Evolutionary conservation across 1,284 basidiomycete genomes (phyloP), one percentile per base, ranked within the genome.

Genomic region (Neolentinus lepideus): DNA sequence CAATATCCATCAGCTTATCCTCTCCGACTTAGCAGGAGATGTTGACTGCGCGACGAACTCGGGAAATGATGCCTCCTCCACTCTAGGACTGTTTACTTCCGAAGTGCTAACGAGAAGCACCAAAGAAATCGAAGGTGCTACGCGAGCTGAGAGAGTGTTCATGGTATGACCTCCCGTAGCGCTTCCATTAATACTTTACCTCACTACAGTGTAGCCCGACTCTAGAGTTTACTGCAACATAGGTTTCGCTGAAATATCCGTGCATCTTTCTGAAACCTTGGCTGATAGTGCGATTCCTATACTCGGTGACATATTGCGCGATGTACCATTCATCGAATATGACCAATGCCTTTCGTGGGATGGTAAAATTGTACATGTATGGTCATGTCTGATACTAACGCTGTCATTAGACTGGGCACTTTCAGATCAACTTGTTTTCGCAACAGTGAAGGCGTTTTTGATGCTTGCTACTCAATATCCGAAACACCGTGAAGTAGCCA

Each of bases 1-100:
- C 19, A 88, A 91, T 69, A 85, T 94, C 55, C 90, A 88, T 62
- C 87, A 90, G 65, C 79, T 82, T 60, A 88, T 95, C 60, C 73
- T 96, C 31, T 81, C 84, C 26, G 89, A 92, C 69, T 80, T 96
- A 58, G 92, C 90, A 2, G 71, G 76, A 27, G 88, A 84, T 65
- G 74, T 85, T 56, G 76, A 77, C 10, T 75, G 77, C 31, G 72
- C 71, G 11, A 68, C 76, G 56, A 73, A 78, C 51, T 77, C 78
- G 56, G 55, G 53, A 2, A 54, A 61, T 3, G 64, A 64, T 36
- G 63, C 79, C 10, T 64, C 71, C 8, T 74, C 75, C 59, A 77
- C 80, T 22, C 76, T 81, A 59, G 74, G 81, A 52, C 66, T 85
- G 36, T 77, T 92, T 50, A 76, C 78, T 12, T 80, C 84, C 11